A percentile compares a stretch with the other conserved stretches of the same genome.
These are phyloP conservation scores for Vaccinium darrowii DNA, from an alignment of 148 eudicot species.

Conservation along the genomic window DNA sequence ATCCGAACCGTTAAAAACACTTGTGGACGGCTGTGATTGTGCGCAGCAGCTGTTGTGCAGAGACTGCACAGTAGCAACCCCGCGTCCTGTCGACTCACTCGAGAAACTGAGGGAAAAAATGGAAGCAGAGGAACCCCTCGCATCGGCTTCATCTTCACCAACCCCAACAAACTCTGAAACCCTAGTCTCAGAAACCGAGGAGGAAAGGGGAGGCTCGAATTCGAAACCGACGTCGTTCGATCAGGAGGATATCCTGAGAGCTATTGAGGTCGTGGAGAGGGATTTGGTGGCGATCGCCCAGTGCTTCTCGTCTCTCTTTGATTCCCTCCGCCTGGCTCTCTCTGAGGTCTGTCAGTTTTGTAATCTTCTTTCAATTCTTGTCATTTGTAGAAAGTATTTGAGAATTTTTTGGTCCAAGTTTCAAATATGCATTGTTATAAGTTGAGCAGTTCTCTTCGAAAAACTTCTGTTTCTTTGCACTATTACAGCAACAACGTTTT, in stretches of 20 bases:
- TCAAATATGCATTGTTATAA: too few species aligned
- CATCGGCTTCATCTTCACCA: background rate
- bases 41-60: too few species aligned
- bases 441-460: too few species aligned
- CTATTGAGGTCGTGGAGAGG: slow-evolving; percentile 68
- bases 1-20: too few species aligned
- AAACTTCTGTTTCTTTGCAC: too few species aligned
- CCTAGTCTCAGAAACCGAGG: slow-evolving; percentile 12
- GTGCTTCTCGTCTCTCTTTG: slow-evolving; percentile 75
- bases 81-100: background rate
- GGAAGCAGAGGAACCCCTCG: background rate
- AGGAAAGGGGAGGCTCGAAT: slow-evolving; percentile 3
- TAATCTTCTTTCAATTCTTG: background rate
- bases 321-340: slow-evolving; percentile 77
- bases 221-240: slow-evolving; percentile 21
- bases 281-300: slow-evolving; percentile 84
- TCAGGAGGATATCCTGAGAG: slow-evolving; percentile 55
- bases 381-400: background rate
- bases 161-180: slow-evolving; percentile 7
- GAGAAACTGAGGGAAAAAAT: background rate
- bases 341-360: slow-evolving; percentile 48
- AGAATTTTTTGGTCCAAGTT: too few species aligned
- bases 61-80: too few species aligned
- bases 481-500: too few species aligned
- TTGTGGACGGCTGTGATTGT: too few species aligned